Conservation (phyloP, 768 basidiomycete species). For the Russula sp. region DNA sequence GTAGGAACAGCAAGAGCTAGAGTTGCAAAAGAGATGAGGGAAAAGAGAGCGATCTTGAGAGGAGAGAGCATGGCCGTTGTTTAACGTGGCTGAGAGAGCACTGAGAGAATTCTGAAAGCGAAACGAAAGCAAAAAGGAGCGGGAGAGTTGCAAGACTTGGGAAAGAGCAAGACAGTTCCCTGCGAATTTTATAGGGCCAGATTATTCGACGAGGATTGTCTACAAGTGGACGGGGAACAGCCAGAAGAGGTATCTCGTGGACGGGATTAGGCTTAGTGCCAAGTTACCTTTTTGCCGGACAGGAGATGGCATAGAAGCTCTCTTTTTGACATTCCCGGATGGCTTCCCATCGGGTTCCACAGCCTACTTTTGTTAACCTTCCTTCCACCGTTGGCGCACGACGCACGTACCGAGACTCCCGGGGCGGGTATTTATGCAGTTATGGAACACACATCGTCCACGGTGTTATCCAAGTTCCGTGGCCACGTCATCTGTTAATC, state of each 20-base stretch:
- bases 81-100: not conserved
- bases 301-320: conserved; percentile 5
- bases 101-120: not conserved
- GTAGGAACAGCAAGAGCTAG: conserved; percentile 1
- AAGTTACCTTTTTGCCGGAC: not conserved
- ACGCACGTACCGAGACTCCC: no score
- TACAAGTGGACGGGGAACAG: not conserved
- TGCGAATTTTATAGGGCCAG: not conserved
- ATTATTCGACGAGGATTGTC: not conserved
- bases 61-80: not conserved
- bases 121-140: not conserved
- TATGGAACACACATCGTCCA: no score
- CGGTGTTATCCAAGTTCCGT: not conserved
- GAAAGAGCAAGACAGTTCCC: not conserved
- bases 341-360: not conserved
- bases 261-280: not conserved
- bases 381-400: not conserved
- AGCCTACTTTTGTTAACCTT: not conserved
- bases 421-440: no score
- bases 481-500: no score
- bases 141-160: not conserved
- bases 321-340: not conserved
- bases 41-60: conserved; percentile 6
- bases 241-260: not conserved
- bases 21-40: conserved; percentile 1